Base-by-base conservation (phyloP, 768 basidiomycete species). In the Leccinum sublutescens region DNA sequence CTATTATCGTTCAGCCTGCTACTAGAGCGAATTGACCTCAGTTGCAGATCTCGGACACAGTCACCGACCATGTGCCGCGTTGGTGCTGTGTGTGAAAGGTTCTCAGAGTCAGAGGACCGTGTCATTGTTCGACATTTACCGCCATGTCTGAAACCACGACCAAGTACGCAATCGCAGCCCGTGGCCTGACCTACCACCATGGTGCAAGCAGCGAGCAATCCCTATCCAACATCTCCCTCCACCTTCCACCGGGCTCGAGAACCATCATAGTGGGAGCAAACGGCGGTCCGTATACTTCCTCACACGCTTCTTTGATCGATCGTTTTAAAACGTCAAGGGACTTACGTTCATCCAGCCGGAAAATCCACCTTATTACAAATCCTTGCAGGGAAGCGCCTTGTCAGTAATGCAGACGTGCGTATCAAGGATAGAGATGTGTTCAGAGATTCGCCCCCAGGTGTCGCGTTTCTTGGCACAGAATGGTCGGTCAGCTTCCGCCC, bases 301-400 rank as follows among this genome's bases (percentile, higher is more conserved):
- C 47, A 51, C 54, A 9, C 49, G 9, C 49, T 49, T 40, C 60
- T 25, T 54, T 50, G 8, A 19, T 52, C 47, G 33, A 52, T 4
- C 2, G 12, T 31, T 23, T 17, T 19, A 4, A 15, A 8, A 21
- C 33, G 36, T 45, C 8, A 52, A 38, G n/a, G 51, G 5, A 29
- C 38, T 59, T 34, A 12, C 58, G 29, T 52, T 58, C 56, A 31
- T 19, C 43, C 64, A 89, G 89, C 93, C 53, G 96, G 96, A 9
- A 98, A 99, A 75, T 95, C 94, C n/a, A 98, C 96, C 5, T 79
- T 99, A 12, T 80, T 99, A 17, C 91, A 96, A 68, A 89, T 98
- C 57, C 81, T 98, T 6, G 96, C 96, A 1, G 96, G 96, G 8
- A 98, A 95, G 74, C 83, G 88, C 34, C 73, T 98, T 63, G 84